Percentiles rank a stretch among this genome's conserved stretches.
phyloP scores from a whole-genome alignment of 2,329 filamentous ascomycete genomes.

The Neonectria magnoliae region DNA sequence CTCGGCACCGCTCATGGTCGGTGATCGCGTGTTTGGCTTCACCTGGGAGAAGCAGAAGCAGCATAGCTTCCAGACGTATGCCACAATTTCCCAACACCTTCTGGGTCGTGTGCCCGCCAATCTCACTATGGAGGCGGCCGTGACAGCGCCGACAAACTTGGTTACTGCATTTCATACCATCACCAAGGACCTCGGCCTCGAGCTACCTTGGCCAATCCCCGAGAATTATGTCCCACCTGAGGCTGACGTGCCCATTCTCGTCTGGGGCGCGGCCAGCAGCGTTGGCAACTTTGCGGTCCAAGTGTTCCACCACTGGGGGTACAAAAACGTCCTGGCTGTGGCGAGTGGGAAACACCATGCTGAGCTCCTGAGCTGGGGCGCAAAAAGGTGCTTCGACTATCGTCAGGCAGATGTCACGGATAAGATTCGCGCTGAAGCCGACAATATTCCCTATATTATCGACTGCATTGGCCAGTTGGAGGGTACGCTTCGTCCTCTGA shows the following conservation, averaged over 20 bases:
- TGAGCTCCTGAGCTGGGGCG: constrained; percentile 56
- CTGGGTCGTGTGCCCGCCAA: not conserved
- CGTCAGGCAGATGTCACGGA: constrained; percentile 48
- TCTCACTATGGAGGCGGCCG: not conserved
- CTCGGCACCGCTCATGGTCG: not conserved
- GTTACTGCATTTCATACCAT: constrained; percentile 2
- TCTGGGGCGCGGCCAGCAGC: constrained; percentile 49
- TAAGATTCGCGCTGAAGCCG: constrained; percentile 43
- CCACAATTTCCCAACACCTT: not conserved
- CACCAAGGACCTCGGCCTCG: constrained; percentile 58
- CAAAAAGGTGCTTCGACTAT: constrained; percentile 60
- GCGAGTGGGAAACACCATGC: constrained; percentile 58
- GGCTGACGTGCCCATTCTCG: constrained; percentile 56
- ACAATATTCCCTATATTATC: constrained; percentile 56
- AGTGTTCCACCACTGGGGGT: constrained; percentile 63
- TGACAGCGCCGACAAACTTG: not conserved
- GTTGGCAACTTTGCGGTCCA: constrained; percentile 62
- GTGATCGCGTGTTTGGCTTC: not conserved
- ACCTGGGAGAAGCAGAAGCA: not conserved
- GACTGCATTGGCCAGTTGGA: constrained; percentile 65
- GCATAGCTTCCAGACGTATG: not conserved
- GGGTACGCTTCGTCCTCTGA: constrained; percentile 59
- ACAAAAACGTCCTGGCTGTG: constrained; percentile 59
- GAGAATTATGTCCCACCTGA: constrained; percentile 52
- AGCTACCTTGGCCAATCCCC: constrained; percentile 65